Percentiles rank a stretch among this genome's conserved stretches.
Evolutionary conservation across 75 land plant genomes (phyloP).

Genomic region (Cryptomeria japonica): DNA sequence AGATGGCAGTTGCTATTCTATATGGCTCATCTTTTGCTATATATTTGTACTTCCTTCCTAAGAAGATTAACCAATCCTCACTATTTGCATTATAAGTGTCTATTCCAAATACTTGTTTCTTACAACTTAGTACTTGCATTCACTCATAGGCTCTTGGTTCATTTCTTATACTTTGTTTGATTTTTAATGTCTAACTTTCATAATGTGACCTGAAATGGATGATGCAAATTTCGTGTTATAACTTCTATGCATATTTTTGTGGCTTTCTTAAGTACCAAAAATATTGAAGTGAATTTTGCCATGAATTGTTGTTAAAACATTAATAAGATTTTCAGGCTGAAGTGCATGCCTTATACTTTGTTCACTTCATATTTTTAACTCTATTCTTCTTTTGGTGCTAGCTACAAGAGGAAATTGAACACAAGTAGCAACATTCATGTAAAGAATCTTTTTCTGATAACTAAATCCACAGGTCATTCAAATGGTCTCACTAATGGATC

Average conservation of each 20-base stretch:
- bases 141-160: too few species aligned
- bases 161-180: background rate
- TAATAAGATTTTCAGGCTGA: background rate
- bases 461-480: constrained; percentile 73
- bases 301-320: background rate
- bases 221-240: background rate
- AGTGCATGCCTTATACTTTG: background rate
- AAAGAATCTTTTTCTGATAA: background rate
- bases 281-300: background rate
- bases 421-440: background rate
- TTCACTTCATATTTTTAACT: background rate
- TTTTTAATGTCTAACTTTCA: background rate
- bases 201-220: background rate
- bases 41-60: too few species aligned
- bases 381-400: background rate
- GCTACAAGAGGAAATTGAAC: background rate
- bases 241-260: background rate
- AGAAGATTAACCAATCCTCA: too few species aligned
- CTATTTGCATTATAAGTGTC: too few species aligned
- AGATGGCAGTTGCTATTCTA: too few species aligned
- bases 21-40: too few species aligned
- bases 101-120: too few species aligned
- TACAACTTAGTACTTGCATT: too few species aligned
- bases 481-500: constrained; percentile 97
- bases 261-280: background rate